Base-by-base conservation (phyloP, 2,329 filamentous ascomycete genomes). In the Coniochaeta hoffmannii region DNA sequence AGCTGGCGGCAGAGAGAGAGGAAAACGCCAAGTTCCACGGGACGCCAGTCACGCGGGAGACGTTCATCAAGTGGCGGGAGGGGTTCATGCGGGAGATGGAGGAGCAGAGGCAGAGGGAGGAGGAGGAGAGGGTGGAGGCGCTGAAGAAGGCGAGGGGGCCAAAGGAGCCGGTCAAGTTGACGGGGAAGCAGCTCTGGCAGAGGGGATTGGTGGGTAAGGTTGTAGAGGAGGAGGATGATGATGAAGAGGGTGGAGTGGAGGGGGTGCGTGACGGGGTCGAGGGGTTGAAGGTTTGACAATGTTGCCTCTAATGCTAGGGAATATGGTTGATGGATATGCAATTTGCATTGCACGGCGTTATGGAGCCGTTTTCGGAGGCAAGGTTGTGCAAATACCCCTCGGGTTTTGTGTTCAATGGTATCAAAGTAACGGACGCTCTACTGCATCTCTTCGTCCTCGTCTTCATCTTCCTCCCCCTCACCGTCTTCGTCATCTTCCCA, bases 21-120 rank as follows among this genome's bases (percentile, higher is more conserved):
- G 94, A 99, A 76, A 99, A 99, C 70, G 85, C 87, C 65, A 97
- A 97, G 73, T 99, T 99, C 71, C 89, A 96, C 69, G 94, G 94
- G 56, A 90, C 90, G 34, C 79, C 85, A 31, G 94, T 99, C 19
- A 97, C 86, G n/a, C 79, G 84, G 22, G 90, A 96, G 74, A 86
- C 85, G 0, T 99, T 97, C 66, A 67, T 89, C 62, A 82, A 81
- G 62, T 99, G 94, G 94, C 80, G 90, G 55, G 85, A 86, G 36
- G 81, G 71, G 10, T 99, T 97, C 67, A 68, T 83, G 59, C 76
- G 79, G 66, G 94, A 97, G 76, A 86, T 93, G 82, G 86, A 87
- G 67, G 92, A 94, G 65, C 75, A 85, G 62, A 71, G 74, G 62
- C 79, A 73, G 62, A 81, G 86, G 64, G 87, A 89, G 69, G 90